These are phyloP conservation scores for Zhuliangozyma parablackwelliae DNA, from an alignment of 1,139 yeast species.

Conservation along the genomic window DNA sequence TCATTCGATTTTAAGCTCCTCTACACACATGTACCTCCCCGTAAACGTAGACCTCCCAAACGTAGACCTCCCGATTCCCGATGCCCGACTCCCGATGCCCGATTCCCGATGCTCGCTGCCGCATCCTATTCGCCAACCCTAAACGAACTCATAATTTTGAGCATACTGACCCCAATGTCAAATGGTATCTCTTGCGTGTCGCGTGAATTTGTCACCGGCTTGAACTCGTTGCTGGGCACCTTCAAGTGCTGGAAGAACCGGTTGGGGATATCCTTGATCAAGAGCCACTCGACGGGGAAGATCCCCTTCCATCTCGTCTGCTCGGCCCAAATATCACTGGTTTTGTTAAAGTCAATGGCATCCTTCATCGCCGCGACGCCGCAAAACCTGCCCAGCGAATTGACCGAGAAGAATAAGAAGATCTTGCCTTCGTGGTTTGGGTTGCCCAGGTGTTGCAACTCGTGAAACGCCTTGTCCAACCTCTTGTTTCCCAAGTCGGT, in stretches of 20 bases:
- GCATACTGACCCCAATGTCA: slow-evolving; percentile 45
- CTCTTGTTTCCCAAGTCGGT: slow-evolving; percentile 54
- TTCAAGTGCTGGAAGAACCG: slow-evolving; percentile 40
- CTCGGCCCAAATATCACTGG: slow-evolving; percentile 47
- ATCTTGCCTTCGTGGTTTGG: slow-evolving; percentile 22
- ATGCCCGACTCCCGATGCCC: too few species aligned
- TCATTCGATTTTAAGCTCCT: too few species aligned
- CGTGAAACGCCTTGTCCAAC: slow-evolving; percentile 27
- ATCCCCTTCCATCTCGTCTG: slow-evolving; percentile 47
- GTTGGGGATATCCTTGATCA: slow-evolving; percentile 49
- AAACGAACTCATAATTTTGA: slow-evolving; percentile 37
- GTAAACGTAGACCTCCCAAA: too few species aligned
- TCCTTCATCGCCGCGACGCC: slow-evolving; percentile 58
- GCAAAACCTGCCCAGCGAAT: slow-evolving; percentile 56
- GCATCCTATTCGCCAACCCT: slow-evolving; percentile 10
- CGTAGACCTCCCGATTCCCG: too few species aligned
- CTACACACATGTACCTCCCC: too few species aligned
- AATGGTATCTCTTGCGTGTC: slow-evolving; percentile 53
- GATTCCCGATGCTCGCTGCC: not conserved
- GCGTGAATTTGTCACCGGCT: slow-evolving; percentile 55
- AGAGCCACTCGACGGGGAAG: slow-evolving; percentile 51
- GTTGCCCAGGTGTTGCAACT: slow-evolving; percentile 10
- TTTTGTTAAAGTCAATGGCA: slow-evolving; percentile 28
- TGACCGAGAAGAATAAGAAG: slow-evolving; percentile 54
- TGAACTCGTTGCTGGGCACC: slow-evolving; percentile 42